Evolutionary conservation across 352 stramenopile genomes (phyloP).

Genomic region (Phytophthora tubulina): DNA sequence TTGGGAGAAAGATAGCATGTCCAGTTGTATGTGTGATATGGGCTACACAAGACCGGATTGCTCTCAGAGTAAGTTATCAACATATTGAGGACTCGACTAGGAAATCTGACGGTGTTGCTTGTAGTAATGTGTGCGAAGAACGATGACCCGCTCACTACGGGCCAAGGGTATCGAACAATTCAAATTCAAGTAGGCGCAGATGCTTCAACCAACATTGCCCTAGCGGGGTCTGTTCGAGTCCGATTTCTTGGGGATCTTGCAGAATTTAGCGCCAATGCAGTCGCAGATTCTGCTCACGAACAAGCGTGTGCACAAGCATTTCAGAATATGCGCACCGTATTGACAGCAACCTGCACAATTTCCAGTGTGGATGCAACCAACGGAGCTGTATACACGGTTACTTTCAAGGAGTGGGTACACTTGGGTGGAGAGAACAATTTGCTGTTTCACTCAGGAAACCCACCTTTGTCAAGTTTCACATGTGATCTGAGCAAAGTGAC

Average conservation of each 20-base stretch:
- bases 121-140: slow-evolving; percentile 88
- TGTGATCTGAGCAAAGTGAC: slow-evolving; percentile 75
- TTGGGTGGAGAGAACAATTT: slow-evolving; percentile 86
- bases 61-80: slow-evolving; percentile 61
- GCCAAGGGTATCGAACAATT: slow-evolving; percentile 71
- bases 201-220: slow-evolving; percentile 17
- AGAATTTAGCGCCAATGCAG: slow-evolving; percentile 48
- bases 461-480: slow-evolving; percentile 73
- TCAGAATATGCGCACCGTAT: slow-evolving; percentile 52
- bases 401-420: slow-evolving; percentile 69
- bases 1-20: slow-evolving; percentile 88
- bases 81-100: not conserved
- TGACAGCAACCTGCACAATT: slow-evolving; percentile 50
- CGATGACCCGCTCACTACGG: slow-evolving; percentile 84
- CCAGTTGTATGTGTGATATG: slow-evolving; percentile 83
- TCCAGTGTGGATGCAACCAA: slow-evolving; percentile 48
- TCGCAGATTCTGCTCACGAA: slow-evolving; percentile 41
- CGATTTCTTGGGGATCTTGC: slow-evolving; percentile 63
- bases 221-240: slow-evolving; percentile 51
- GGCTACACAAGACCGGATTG: slow-evolving; percentile 89
- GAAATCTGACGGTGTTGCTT: slow-evolving; percentile 3
- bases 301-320: slow-evolving; percentile 58
- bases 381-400: slow-evolving; percentile 71
- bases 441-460: slow-evolving; percentile 81
- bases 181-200: slow-evolving; percentile 58